These are phyloP conservation scores for Coccomyxa sp. DNA, from an alignment of 139 green algal species.

Conservation along the genomic window DNA sequence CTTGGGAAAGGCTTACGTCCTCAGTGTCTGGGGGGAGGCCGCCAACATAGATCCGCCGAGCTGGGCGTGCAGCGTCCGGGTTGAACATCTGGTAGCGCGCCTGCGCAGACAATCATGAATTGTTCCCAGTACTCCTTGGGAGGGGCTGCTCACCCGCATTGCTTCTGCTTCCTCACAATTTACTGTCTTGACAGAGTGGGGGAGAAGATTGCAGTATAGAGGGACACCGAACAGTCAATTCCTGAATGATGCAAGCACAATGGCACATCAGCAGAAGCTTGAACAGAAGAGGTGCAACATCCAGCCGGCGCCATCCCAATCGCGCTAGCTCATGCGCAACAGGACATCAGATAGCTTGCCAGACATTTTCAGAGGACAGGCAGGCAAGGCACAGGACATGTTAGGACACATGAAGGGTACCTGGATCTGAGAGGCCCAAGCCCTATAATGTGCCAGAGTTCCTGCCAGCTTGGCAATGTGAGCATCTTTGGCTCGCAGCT, in stretches of 20 bases:
- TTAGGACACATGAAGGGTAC: too few relatives aligned
- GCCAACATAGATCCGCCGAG: slow-evolving; percentile 69
- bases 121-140: not conserved
- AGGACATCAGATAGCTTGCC: too few relatives aligned
- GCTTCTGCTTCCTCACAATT: not conserved
- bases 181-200: not conserved
- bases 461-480: slow-evolving; percentile 16
- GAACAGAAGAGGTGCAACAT: not conserved
- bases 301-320: too few relatives aligned
- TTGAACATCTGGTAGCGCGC: slow-evolving; percentile 48
- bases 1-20: slow-evolving; percentile 26
- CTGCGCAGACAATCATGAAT: slow-evolving; percentile 21
- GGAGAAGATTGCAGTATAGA: not conserved
- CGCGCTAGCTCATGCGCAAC: too few relatives aligned
- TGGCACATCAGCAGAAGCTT: not conserved
- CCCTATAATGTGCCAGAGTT: slow-evolving; percentile 34
- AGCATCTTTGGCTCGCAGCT: not conserved
- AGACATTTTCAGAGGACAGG: too few relatives aligned
- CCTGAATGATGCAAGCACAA: not conserved
- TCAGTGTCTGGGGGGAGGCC: slow-evolving; percentile 50
- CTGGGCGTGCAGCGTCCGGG: slow-evolving; percentile 60
- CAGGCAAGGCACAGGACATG: too few relatives aligned
- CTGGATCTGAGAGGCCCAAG: not conserved
- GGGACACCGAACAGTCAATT: not conserved
- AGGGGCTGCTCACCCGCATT: not conserved